Evolutionary conservation across 1,284 basidiomycete genomes (phyloP).

Genomic region (Sporisorium sorghi): DNA sequence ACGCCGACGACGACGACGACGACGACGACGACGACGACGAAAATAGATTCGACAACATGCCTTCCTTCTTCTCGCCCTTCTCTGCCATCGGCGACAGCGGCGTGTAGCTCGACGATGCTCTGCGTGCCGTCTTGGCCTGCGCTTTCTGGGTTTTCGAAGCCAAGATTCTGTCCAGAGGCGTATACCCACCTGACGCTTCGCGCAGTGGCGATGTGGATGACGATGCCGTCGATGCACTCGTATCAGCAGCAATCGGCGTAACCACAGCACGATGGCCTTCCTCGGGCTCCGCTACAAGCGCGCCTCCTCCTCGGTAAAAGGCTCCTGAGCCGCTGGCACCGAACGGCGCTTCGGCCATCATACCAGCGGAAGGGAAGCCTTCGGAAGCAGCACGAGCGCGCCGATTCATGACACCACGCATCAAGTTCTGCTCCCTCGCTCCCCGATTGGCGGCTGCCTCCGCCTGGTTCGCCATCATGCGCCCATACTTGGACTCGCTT

Average conservation of each 20-base stretch:
- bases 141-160: slow-evolving; percentile 54
- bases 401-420: slow-evolving; percentile 39
- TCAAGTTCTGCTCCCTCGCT: slow-evolving; percentile 29
- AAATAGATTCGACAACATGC: slow-evolving; percentile 47
- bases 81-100: slow-evolving; percentile 28
- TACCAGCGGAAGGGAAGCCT: slow-evolving; percentile 28
- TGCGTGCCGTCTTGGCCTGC: slow-evolving; percentile 34
- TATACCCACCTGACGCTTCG: slow-evolving; percentile 28
- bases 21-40: slow-evolving; percentile 19
- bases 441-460: slow-evolving; percentile 32
- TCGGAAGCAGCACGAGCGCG: slow-evolving; percentile 45
- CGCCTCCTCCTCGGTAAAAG: slow-evolving; percentile 4
- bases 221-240: slow-evolving; percentile 1
- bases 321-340: slow-evolving; percentile 4
- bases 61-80: slow-evolving; percentile 35
- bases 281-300: slow-evolving; percentile 17
- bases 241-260: slow-evolving; percentile 8
- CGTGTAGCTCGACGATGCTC: slow-evolving; percentile 42
- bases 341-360: slow-evolving; percentile 22
- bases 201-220: slow-evolving; percentile 12
- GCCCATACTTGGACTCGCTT: slow-evolving; percentile 36
- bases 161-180: slow-evolving; percentile 49
- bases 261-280: slow-evolving; percentile 15
- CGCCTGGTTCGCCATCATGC: slow-evolving; percentile 31
- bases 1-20: slow-evolving; percentile 13